A percentile compares a stretch with the other conserved stretches of the same genome.
phyloP scores from a whole-genome alignment of 768 basidiomycete genomes.

The Boletellus ananiceps region DNA sequence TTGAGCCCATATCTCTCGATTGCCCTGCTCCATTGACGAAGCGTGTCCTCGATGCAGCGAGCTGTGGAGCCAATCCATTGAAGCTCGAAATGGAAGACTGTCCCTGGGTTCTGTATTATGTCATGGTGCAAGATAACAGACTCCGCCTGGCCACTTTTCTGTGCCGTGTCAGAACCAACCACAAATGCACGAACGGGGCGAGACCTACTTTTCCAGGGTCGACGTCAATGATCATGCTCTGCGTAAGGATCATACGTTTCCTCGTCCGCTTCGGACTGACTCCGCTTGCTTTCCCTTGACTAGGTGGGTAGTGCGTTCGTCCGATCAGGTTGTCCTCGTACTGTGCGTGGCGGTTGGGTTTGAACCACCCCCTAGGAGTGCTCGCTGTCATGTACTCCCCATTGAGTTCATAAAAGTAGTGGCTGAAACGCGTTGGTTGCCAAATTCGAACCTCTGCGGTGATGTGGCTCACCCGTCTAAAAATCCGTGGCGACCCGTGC shows the following conservation, averaged over 20 bases:
- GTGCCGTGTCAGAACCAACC: slow-evolving; percentile 13
- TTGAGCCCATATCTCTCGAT: slow-evolving; percentile 89
- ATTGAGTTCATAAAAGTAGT: slow-evolving; percentile 84
- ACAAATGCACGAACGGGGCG: background rate
- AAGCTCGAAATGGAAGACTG: slow-evolving; percentile 94
- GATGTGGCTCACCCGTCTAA: slow-evolving; percentile 66
- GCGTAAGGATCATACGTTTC: slow-evolving; percentile 71
- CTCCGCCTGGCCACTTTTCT: slow-evolving; percentile 87
- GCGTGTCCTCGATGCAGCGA: slow-evolving; percentile 82
- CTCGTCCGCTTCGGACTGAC: slow-evolving; percentile 44
- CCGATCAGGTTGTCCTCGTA: slow-evolving; percentile 39
- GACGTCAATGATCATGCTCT: slow-evolving; percentile 88
- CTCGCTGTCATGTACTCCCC: slow-evolving; percentile 69
- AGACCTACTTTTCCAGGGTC: slow-evolving; percentile 63
- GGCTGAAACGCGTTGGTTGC: slow-evolving; percentile 40
- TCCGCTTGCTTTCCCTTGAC: slow-evolving; percentile 32
- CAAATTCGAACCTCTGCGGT: background rate
- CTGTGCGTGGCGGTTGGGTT: slow-evolving; percentile 38
- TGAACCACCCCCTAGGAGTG: slow-evolving; percentile 67
- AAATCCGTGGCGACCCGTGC: slow-evolving; percentile 73
- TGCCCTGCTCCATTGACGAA: slow-evolving; percentile 73
- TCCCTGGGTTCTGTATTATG: slow-evolving; percentile 91
- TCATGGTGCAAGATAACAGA: slow-evolving; percentile 88
- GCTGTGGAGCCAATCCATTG: slow-evolving; percentile 97
- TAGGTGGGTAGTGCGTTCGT: slow-evolving; percentile 35